These are phyloP conservation scores for Boletus sp. DNA, from an alignment of 1,284 basidiomycete species.

Conservation along the genomic window DNA sequence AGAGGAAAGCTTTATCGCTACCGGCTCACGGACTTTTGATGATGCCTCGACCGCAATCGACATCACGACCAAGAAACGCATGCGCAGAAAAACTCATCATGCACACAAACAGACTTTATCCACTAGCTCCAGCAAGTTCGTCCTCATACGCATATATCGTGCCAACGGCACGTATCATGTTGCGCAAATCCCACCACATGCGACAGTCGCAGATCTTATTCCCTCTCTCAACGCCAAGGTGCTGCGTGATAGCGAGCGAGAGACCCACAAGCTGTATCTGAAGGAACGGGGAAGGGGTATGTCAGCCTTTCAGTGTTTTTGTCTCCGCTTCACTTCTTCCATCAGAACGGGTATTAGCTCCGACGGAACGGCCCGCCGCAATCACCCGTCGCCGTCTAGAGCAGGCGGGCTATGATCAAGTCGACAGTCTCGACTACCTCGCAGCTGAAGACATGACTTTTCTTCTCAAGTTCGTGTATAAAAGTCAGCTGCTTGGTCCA, in stretches of 20 bases:
- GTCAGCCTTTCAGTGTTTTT: conserved; percentile 30
- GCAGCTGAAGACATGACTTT: conserved; percentile 86
- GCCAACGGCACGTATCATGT: conserved; percentile 78
- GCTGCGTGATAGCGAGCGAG: conserved; percentile 48
- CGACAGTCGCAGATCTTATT: conserved; percentile 74
- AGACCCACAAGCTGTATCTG: conserved; percentile 78
- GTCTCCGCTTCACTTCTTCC: conserved; percentile 12
- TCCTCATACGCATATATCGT: conserved; percentile 69
- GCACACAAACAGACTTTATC: conserved; percentile 25
- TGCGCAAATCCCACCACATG: conserved; percentile 63
- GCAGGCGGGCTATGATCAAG: conserved; percentile 89
- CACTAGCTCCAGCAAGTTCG: conserved; percentile 24
- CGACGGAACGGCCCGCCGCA: conserved; percentile 83
- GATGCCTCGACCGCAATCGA: conserved; percentile 23
- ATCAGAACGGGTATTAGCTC: conserved; percentile 79
- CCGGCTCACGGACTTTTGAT: conserved; percentile 26
- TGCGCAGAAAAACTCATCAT: conserved; percentile 32
- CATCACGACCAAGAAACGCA: conserved; percentile 22
- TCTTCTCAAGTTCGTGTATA: conserved; percentile 88
- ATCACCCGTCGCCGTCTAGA: conserved; percentile 86
- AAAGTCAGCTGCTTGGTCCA: conserved; percentile 68
- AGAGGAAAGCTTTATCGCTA: conserved; percentile 33
- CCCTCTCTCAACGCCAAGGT: conserved; percentile 63
- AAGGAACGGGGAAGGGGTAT: conserved; percentile 83
- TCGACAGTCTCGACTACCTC: conserved; percentile 82